These are phyloP conservation scores for Myriosclerotinia scirpicola DNA, from an alignment of 2,329 filamentous ascomycete genomes.

Conservation along the genomic window DNA sequence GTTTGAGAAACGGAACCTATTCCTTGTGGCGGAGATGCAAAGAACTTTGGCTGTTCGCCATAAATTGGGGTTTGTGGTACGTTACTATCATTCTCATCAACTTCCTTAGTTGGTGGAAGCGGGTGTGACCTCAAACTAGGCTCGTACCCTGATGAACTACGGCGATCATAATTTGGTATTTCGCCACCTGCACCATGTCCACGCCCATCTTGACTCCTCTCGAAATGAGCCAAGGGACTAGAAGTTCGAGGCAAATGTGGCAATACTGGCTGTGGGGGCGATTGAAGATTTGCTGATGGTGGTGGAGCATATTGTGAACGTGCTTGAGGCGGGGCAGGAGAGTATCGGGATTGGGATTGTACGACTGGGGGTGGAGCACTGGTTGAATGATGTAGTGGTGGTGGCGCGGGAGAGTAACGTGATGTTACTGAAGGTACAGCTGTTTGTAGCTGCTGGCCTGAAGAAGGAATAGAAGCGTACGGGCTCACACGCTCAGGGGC, in stretches of 20 bases:
- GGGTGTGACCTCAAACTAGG: slow-evolving; percentile 51
- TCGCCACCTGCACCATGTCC: slow-evolving; percentile 40
- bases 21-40: slow-evolving; percentile 38
- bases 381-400: slow-evolving; percentile 44
- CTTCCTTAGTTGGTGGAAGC: slow-evolving; percentile 60
- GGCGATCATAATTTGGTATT: slow-evolving; percentile 47
- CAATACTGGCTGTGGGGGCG: slow-evolving; percentile 49
- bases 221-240: slow-evolving; percentile 63
- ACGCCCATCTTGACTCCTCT: slow-evolving; percentile 44
- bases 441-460: slow-evolving; percentile 20
- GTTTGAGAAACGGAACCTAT: slow-evolving; percentile 47
- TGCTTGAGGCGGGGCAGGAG: slow-evolving; percentile 44
- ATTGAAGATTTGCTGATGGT: slow-evolving; percentile 30
- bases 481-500: slow-evolving; percentile 40
- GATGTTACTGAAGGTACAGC: slow-evolving; percentile 42
- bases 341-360: slow-evolving; percentile 41
- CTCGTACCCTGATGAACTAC: slow-evolving; percentile 55
- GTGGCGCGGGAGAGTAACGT: slow-evolving; percentile 61
- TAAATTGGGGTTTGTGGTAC: slow-evolving; percentile 34
- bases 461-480: slow-evolving; percentile 37
- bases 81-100: slow-evolving; percentile 56
- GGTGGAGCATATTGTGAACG: slow-evolving; percentile 36
- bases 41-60: slow-evolving; percentile 30
- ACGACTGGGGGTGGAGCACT: slow-evolving; percentile 44
- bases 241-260: slow-evolving; percentile 64